A percentile compares a stretch with the other conserved stretches of the same genome.
These are phyloP conservation scores for Pugionium dolabratum DNA, from an alignment of 345 rosid species.

Conservation along the genomic window DNA sequence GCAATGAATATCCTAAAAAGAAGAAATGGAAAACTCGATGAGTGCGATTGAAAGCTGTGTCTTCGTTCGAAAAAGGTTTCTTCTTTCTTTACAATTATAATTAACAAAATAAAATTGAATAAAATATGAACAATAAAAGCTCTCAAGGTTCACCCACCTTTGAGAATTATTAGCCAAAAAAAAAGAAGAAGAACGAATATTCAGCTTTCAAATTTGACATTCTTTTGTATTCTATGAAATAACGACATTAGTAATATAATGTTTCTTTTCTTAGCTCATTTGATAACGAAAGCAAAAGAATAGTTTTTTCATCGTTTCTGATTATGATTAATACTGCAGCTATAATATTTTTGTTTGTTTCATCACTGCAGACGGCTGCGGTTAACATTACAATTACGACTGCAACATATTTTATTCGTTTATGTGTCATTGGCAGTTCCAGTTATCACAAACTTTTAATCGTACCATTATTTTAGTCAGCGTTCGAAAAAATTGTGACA, in stretches of 20 bases:
- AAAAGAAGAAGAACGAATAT: constrained; percentile 11
- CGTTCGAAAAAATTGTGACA: no score
- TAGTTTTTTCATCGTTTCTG: background rate
- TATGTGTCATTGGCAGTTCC: no score
- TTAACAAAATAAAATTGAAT: background rate
- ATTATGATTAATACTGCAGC: no score
- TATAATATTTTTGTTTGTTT: no score
- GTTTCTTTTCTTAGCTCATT: background rate
- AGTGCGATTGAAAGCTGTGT: constrained; percentile 39
- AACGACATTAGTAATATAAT: background rate
- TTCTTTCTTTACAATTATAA: constrained; percentile 15
- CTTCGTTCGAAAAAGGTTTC: constrained; percentile 34
- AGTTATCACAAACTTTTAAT: no score
- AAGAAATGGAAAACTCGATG: constrained; percentile 35
- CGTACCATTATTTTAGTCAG: no score
- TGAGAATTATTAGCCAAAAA: constrained; percentile 26
- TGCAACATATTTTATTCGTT: no score
- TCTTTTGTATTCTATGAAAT: constrained; percentile 4
- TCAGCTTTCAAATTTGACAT: constrained; percentile 34
- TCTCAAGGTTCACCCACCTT: constrained; percentile 33
- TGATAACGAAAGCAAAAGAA: background rate
- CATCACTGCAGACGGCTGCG: no score
- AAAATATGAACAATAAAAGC: constrained; percentile 6
- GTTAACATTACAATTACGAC: no score
- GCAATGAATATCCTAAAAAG: constrained; percentile 46